phyloP scores from a whole-genome alignment of 2,329 filamentous ascomycete species.

The Fusarium staphyleae region DNA sequence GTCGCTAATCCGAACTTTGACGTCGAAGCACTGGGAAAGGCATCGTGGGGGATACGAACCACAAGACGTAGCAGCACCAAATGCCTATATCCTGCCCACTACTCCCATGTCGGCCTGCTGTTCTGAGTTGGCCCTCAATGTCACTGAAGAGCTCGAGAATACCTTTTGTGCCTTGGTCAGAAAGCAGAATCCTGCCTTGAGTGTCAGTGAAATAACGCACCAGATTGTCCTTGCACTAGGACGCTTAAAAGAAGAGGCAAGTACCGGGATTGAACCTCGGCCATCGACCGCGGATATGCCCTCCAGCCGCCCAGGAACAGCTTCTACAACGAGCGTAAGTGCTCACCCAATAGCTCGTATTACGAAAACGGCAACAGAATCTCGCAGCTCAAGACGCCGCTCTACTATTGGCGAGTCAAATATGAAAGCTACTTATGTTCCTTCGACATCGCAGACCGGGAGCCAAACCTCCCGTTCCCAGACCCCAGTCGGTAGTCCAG shows the following conservation, averaged over 20 bases:
- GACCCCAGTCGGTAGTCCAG: constrained; percentile 35
- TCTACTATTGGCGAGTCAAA: constrained; percentile 24
- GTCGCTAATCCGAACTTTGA: constrained; percentile 53
- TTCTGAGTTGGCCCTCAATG: constrained; percentile 55
- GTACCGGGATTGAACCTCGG: constrained; percentile 20
- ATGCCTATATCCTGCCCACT: constrained; percentile 42
- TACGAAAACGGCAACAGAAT: constrained; percentile 28
- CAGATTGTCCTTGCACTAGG: constrained; percentile 51
- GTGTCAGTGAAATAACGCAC: constrained; percentile 54
- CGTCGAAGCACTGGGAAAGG: constrained; percentile 55
- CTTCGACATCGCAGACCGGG: constrained; percentile 32
- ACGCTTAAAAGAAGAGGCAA: constrained; percentile 28
- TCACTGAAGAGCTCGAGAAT: constrained; percentile 55
- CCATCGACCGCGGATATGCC: constrained; percentile 19
- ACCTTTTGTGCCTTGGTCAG: constrained; percentile 60
- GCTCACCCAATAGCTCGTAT: constrained; percentile 32
- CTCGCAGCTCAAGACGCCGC: constrained; percentile 26
- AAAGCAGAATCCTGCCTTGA: constrained; percentile 49
- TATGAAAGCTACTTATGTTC: constrained; percentile 10
- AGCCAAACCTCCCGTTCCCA: constrained; percentile 33
- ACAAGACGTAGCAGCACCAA: constrained; percentile 42
- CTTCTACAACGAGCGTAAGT: constrained; percentile 20
- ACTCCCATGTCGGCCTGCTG: constrained; percentile 55
- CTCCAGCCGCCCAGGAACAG: constrained; percentile 27
- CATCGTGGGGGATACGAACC: constrained; percentile 51